Evolutionary conservation across 2,329 filamentous ascomycete genomes (phyloP), one percentile per base, ranked within the genome.

Genomic region (Didymosphaeria variabile): DNA sequence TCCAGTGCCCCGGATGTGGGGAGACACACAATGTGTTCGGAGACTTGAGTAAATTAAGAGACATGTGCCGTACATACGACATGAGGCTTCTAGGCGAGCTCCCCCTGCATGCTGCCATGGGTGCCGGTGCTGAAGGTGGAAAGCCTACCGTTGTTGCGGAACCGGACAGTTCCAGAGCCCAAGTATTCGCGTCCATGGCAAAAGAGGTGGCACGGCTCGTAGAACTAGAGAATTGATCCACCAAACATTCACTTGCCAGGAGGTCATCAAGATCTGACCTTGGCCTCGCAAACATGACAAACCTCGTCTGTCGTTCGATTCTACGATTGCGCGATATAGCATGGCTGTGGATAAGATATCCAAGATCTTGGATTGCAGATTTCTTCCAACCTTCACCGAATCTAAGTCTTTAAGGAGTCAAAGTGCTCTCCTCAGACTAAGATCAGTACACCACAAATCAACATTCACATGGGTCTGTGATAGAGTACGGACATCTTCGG

Each of bases 101-200:
- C 44, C 94, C 94, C 6, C 83, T 99, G 52, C 92, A 98, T 77
- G 88, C 91, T 4, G 88, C 84, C 54, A 96, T 98, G 23, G 96
- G 93, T 61, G 90, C 92, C 58, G 92, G 97, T 78, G 93, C 92
- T 1, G 93, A 97, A 77, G 83, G 86, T 21, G 95, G 95, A 0
- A 93, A 91, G 77, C 95, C 95, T 4, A 97, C 94, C 0, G 91
- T 98, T 0, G 93, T 97, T 2, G 87, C 92, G 1, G 92, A 97
- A 77, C 93, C 94, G 8, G 76, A 88, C 1, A 93, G 92, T 68
- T 84, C 87, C 34, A 87, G 92, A 67, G 90, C 91, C 0, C 80
- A 83, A 56, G 88, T 89, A 0, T 99, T 97, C 75, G 79, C 90
- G 59, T 81, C 83, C 19, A 89, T 97, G 74, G 92, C 92, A 1